Conservation (phyloP, 345 rosid species). For the Raphanus raphanistrum region DNA sequence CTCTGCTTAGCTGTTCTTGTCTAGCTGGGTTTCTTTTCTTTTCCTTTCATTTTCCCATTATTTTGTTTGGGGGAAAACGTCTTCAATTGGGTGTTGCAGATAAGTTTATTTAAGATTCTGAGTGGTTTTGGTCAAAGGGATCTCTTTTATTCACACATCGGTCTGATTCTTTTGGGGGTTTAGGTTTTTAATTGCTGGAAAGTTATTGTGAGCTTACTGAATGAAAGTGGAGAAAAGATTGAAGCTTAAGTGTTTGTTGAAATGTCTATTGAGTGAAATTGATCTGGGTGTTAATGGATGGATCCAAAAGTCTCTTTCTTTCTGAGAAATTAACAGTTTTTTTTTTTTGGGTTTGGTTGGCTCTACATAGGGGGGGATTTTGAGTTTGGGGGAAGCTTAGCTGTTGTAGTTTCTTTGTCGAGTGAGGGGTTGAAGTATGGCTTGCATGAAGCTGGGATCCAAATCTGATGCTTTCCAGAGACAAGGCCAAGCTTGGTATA, state of each 20-base stretch:
- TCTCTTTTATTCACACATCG: not conserved
- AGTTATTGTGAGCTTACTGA: conserved; percentile 15
- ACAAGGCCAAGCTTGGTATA: conserved; percentile 99
- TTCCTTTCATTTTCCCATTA: not conserved
- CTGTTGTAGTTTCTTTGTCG: conserved; percentile 15
- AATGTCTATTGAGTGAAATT: conserved; percentile 28
- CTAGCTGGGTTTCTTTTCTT: conserved; percentile 27
- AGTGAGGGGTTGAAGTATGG: conserved; percentile 44
- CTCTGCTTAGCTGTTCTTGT: conserved; percentile 41
- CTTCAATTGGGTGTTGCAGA: conserved; percentile 31
- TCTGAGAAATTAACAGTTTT: conserved; percentile 21
- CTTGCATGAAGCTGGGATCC: conserved; percentile 92
- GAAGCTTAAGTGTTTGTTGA: conserved; percentile 29
- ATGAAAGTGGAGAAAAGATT: conserved; percentile 11
- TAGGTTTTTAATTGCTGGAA: conserved; percentile 8
- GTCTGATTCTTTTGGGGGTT: conserved; percentile 14
- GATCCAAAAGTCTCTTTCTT: conserved; percentile 23
- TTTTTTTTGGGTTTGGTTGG: not conserved
- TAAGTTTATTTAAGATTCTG: conserved; percentile 21
- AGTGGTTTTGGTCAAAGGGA: conserved; percentile 11
- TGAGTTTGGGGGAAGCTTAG: conserved; percentile 21
- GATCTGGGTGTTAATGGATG: conserved; percentile 30
- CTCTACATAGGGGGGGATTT: conserved; percentile 27
- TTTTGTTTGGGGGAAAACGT: not conserved
- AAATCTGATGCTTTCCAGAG: conserved; percentile 88